Conservation (phyloP, 2,329 filamentous ascomycete genomes). For the Cercospora sp. region DNA sequence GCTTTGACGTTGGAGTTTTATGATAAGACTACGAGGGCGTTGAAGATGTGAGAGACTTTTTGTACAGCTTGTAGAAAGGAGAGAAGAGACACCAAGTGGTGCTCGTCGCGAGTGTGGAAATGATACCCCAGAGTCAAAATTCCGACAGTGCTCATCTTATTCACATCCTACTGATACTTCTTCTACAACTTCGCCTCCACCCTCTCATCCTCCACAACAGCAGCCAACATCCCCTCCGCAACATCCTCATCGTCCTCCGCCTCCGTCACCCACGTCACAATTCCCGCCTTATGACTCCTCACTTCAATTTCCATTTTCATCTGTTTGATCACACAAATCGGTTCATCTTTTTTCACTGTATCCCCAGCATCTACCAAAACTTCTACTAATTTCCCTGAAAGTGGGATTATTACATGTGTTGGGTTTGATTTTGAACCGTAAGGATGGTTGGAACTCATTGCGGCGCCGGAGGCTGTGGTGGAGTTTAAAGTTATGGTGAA, state of each 20-base stretch:
- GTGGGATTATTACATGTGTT: slow-evolving; percentile 57
- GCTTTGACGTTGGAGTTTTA: slow-evolving; percentile 92
- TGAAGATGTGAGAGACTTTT: slow-evolving; percentile 26
- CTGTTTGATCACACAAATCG: slow-evolving; percentile 62
- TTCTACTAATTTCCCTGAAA: slow-evolving; percentile 62
- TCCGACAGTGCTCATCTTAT: too few species aligned
- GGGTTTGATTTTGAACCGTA: slow-evolving; percentile 54
- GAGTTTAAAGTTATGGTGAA: slow-evolving; percentile 49
- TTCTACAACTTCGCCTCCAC: slow-evolving; percentile 30
- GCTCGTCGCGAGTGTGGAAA: background rate
- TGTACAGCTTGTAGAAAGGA: background rate
- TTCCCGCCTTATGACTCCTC: slow-evolving; percentile 51
- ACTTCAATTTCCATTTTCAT: slow-evolving; percentile 73
- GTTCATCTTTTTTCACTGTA: slow-evolving; percentile 52
- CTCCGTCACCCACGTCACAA: slow-evolving; percentile 55
- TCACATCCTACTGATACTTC: background rate
- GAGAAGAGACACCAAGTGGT: background rate
- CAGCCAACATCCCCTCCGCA: slow-evolving; percentile 56
- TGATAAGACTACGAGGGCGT: slow-evolving; percentile 58
- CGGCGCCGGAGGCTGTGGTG: slow-evolving; percentile 47
- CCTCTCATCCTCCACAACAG: slow-evolving; percentile 48
- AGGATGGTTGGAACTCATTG: slow-evolving; percentile 44
- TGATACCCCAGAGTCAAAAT: background rate
- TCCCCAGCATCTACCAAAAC: slow-evolving; percentile 58
- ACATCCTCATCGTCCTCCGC: slow-evolving; percentile 59